Conservation (phyloP, 208 protist species). For the Trichomonas vaginalis region DNA sequence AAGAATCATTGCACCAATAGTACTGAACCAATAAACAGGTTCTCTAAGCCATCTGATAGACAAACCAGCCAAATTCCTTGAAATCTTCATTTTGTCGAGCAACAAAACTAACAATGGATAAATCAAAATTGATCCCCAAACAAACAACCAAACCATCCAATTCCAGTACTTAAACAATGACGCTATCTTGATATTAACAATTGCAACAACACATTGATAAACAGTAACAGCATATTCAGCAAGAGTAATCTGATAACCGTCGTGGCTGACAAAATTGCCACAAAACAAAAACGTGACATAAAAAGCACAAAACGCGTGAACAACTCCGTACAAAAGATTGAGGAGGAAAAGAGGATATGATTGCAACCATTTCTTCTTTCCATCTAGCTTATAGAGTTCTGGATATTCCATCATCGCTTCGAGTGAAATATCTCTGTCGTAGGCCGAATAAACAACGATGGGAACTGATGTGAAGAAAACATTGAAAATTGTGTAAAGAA, state of each 20-base stretch:
- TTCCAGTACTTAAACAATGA: slow-evolving; percentile 20
- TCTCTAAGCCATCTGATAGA: not conserved
- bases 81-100: not conserved
- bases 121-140: slow-evolving; percentile 18
- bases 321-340: slow-evolving; percentile 11
- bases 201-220: slow-evolving; percentile 17
- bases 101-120: not conserved
- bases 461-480: slow-evolving; percentile 30
- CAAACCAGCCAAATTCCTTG: not conserved
- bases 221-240: not conserved
- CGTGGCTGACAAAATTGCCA: not conserved
- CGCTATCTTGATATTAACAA: slow-evolving; percentile 20
- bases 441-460: not conserved
- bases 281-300: not conserved
- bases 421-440: slow-evolving; percentile 24
- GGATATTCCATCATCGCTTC: slow-evolving; percentile 20
- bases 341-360: not conserved
- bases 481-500: slow-evolving; percentile 23
- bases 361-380: not conserved
- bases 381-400: not conserved
- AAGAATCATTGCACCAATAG: not conserved
- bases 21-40: not conserved
- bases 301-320: slow-evolving; percentile 3
- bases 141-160: not conserved
- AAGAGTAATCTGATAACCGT: not conserved